Evolutionary conservation across 371 early-diverging fungal genomes (phyloP).

Genomic region (Mucor ambiguus): DNA sequence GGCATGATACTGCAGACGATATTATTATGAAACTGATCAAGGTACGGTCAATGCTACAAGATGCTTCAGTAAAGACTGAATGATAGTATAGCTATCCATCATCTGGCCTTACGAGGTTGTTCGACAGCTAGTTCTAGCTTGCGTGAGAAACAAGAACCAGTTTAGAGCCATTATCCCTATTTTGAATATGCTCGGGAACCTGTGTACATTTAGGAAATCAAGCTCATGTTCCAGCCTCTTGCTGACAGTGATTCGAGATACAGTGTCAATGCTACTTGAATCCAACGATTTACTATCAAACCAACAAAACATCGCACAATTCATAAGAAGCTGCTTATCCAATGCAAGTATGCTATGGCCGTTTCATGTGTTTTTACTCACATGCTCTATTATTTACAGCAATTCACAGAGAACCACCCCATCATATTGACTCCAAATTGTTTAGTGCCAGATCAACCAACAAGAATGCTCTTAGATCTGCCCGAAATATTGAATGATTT

Average conservation of each 20-base stretch:
- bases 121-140: conserved; percentile 10
- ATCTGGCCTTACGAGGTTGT: conserved; percentile 31
- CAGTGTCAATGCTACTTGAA: neutral
- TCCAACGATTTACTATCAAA: neutral
- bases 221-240: conserved; percentile 3
- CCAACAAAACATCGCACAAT: conserved; percentile 11
- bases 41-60: neutral
- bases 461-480: neutral
- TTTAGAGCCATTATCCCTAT: conserved; percentile 28
- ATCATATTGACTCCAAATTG: conserved; percentile 11
- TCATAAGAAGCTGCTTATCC: conserved; percentile 13
- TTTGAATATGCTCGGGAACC: conserved; percentile 13
- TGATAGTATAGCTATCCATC: conserved; percentile 22
- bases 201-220: conserved; percentile 8
- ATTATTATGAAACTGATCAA: neutral
- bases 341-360: neutral
- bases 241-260: neutral
- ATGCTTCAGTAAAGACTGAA: neutral
- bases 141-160: conserved; percentile 25
- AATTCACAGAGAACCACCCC: conserved; percentile 1
- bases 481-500: neutral
- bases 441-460: neutral
- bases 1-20: neutral
- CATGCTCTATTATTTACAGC: neutral
- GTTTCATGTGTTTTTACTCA: no score